Evolutionary conservation across 2,329 filamentous ascomycete genomes (phyloP).

Genomic region (Talaromyces sp.): DNA sequence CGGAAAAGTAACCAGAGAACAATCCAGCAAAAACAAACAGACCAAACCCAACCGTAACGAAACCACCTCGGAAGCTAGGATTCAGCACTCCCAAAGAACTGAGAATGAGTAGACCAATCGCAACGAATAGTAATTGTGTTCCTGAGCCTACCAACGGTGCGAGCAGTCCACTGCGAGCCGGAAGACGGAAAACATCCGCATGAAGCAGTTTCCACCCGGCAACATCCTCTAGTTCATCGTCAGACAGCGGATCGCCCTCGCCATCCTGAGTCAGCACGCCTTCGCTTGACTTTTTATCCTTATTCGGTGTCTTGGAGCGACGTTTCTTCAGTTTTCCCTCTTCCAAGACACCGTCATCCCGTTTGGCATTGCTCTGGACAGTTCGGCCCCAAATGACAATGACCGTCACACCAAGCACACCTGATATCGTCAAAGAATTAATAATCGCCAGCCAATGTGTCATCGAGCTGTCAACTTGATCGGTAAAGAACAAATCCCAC

Average conservation of each 20-base stretch:
- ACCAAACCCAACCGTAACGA: constrained; percentile 78
- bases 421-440: constrained; percentile 82
- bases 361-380: constrained; percentile 74
- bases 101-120: constrained; percentile 66
- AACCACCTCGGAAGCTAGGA: constrained; percentile 85
- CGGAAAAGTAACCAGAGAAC: constrained; percentile 86
- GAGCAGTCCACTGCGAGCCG: constrained; percentile 67
- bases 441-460: constrained; percentile 88
- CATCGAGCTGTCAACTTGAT: constrained; percentile 75
- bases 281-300: constrained; percentile 50
- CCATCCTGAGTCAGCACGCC: constrained; percentile 60
- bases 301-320: constrained; percentile 49
- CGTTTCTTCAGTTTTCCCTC: constrained; percentile 60
- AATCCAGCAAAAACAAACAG: constrained; percentile 80
- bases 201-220: constrained; percentile 88
- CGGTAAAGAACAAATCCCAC: constrained; percentile 88
- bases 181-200: constrained; percentile 80
- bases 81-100: constrained; percentile 77
- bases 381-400: constrained; percentile 79
- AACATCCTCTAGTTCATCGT: constrained; percentile 75
- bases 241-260: constrained; percentile 59
- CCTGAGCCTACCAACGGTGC: constrained; percentile 81
- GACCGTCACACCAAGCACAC: constrained; percentile 73
- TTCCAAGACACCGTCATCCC: constrained; percentile 64
- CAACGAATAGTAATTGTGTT: constrained; percentile 83